These are phyloP conservation scores for Postia placenta DNA, from an alignment of 768 basidiomycete genomes.

Conservation along the genomic window DNA sequence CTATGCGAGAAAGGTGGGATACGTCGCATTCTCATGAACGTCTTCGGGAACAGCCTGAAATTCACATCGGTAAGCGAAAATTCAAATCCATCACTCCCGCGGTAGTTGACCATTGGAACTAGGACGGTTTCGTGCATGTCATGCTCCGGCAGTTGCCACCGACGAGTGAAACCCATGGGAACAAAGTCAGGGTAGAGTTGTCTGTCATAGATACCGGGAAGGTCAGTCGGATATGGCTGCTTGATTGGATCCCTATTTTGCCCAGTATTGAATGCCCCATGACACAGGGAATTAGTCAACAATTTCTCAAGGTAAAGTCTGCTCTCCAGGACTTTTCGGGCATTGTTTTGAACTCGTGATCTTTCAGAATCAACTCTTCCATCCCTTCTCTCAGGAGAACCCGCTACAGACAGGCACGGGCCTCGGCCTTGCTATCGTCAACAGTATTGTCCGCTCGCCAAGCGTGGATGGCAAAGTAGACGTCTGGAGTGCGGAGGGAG, in stretches of 20 bases:
- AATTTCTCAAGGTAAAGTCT: constrained; percentile 73
- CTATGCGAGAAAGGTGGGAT: constrained; percentile 92
- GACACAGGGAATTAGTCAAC: constrained; percentile 83
- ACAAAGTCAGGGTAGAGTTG: constrained; percentile 73
- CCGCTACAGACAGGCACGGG: constrained; percentile 91
- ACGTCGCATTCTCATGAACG: constrained; percentile 87
- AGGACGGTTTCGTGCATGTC: constrained; percentile 88
- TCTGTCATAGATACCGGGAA: constrained; percentile 88
- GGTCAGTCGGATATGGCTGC: too few relatives aligned
- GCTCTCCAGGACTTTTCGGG: background rate
- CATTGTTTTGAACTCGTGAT: background rate
- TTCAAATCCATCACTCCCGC: background rate
- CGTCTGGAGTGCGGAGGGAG: constrained; percentile 86
- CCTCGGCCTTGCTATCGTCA: constrained; percentile 91
- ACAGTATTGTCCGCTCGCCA: constrained; percentile 82
- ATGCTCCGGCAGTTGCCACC: constrained; percentile 67
- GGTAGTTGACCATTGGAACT: background rate
- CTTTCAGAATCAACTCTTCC: constrained; percentile 83
- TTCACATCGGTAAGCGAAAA: constrained; percentile 68
- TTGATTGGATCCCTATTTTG: background rate
- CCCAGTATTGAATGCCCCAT: background rate
- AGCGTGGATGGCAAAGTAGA: constrained; percentile 89
- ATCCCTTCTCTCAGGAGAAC: constrained; percentile 96
- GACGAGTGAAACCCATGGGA: constrained; percentile 43
- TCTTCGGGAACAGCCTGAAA: constrained; percentile 91